phyloP scores from a whole-genome alignment of 148 eudicot genomes.

The Silene conica region DNA sequence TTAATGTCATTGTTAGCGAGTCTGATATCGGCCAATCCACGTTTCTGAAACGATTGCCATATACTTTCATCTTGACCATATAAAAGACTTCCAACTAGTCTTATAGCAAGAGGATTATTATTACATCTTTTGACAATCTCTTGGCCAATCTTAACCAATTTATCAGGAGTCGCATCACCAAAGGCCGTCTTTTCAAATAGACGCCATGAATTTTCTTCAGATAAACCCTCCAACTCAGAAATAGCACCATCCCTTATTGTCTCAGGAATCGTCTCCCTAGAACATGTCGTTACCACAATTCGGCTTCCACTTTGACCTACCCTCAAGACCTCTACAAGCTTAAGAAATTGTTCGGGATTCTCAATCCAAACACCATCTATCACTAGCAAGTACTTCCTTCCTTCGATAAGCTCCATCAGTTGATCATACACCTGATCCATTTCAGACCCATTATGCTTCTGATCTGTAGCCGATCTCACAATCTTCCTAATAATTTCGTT shows the following conservation, averaged over 20 bases:
- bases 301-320: constrained; percentile 8
- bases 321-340: constrained; percentile 1
- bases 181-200: constrained; percentile 14
- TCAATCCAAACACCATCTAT: constrained; percentile 36
- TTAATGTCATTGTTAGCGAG: constrained; percentile 10
- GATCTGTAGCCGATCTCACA: not conserved
- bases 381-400: constrained; percentile 31
- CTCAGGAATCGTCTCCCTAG: not conserved
- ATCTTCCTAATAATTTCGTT: constrained; percentile 13
- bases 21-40: constrained; percentile 15
- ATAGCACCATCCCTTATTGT: not conserved
- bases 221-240: constrained; percentile 10
- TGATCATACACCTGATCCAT: constrained; percentile 21
- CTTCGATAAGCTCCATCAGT: constrained; percentile 17
- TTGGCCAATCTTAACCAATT: constrained; percentile 15
- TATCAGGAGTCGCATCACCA: not conserved
- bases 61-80: constrained; percentile 23
- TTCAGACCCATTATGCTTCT: constrained; percentile 8
- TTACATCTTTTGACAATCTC: constrained; percentile 22
- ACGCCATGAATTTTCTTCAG: constrained; percentile 14
- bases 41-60: constrained; percentile 31
- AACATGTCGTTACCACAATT: constrained; percentile 8
- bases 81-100: constrained; percentile 22
- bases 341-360: constrained; percentile 24
- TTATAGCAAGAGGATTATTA: constrained; percentile 22